Evolutionary conservation across 805 yeast genomes (phyloP), one percentile per base, ranked within the genome.

Genomic region (Dipodascus geniculatus): DNA sequence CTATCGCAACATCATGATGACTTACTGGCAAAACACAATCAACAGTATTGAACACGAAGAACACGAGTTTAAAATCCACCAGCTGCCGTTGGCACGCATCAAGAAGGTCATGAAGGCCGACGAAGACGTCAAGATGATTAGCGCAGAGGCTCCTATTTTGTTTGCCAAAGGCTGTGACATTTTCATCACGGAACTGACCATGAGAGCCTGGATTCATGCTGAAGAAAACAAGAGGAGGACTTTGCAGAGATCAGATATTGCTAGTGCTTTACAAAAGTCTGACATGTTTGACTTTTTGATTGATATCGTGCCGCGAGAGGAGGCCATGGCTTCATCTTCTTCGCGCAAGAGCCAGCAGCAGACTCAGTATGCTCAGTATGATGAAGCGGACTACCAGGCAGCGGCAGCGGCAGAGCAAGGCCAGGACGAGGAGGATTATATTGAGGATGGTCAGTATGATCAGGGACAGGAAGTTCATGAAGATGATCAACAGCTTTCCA

Each of bases 121-220:
- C 66, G 96, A 88, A 65, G 97, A 91, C 59, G 98, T 93, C 42
- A 80, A 89, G 59, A 93, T 93, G 99, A 93, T 93, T 54, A 82
- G 93, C 58, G 98, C 99, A 1, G 99, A 93, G 71, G 98, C 98
- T 0, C 99, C 99, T 1, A 89, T 93, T 33, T 70, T 93, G 56
- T 93, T 93, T 72, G 98, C 99, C 49, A 93, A 93, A 68, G 98
- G 98, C 1, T 93, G 99, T 70, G 99, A 93, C 66, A 83, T 93
- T 35, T 93, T 93, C 69, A 91, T 93, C 61, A 90, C 99, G 0
- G 99, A 93, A 67, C 73, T 93, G 53, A 90, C 99, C 14, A 90
- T 93, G 96, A 76, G 99, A 55, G 97, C 99, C 4, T 93, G 99
- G 99, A 88, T 93, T 57, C 96, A 90, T 63, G 96, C 98, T 2